phyloP scores from a whole-genome alignment of 495 filamentous ascomycete species.

The Apiosordaria backusii region DNA sequence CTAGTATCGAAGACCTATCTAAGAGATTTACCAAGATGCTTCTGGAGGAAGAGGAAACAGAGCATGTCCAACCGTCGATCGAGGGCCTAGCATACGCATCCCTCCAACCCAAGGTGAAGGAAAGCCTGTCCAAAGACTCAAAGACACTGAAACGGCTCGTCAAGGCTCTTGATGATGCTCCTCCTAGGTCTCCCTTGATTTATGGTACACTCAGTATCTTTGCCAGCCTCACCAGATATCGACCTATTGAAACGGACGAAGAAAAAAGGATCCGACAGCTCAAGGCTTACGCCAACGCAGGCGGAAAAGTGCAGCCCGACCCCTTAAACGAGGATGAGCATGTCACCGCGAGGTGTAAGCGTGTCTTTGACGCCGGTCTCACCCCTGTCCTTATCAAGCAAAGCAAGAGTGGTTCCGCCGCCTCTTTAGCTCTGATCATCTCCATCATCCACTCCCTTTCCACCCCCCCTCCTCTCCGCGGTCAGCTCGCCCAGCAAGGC shows the following conservation, averaged over 20 bases:
- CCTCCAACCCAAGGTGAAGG: constrained; percentile 75
- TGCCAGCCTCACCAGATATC: constrained; percentile 76
- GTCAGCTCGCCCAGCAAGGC: constrained; percentile 83
- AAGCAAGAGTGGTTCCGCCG: constrained; percentile 61
- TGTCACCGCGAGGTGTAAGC: constrained; percentile 71
- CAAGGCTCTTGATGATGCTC: constrained; percentile 55
- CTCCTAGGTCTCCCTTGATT: constrained; percentile 62
- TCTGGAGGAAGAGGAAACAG: constrained; percentile 51
- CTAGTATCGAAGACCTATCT: constrained; percentile 67
- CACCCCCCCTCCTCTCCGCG: constrained; percentile 64
- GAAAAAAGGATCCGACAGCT: constrained; percentile 86
- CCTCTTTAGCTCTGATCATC: constrained; percentile 63
- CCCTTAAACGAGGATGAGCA: constrained; percentile 68
- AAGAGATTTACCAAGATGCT: constrained; percentile 76
- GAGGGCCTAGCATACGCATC: constrained; percentile 94
- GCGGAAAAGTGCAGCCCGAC: constrained; percentile 60
- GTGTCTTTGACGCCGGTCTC: constrained; percentile 69
- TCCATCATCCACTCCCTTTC: constrained; percentile 75
- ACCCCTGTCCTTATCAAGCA: constrained; percentile 70
- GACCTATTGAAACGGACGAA: constrained; percentile 78
- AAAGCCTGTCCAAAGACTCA: constrained; percentile 65
- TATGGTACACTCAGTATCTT: constrained; percentile 85
- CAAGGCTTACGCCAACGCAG: constrained; percentile 87
- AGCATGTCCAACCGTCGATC: constrained; percentile 62
- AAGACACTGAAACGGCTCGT: constrained; percentile 65